A percentile compares a stretch with the other conserved stretches of the same genome.
These are phyloP conservation scores for Skeletonema tropicum DNA, from an alignment of 108 stramenopile species.

Conservation along the genomic window DNA sequence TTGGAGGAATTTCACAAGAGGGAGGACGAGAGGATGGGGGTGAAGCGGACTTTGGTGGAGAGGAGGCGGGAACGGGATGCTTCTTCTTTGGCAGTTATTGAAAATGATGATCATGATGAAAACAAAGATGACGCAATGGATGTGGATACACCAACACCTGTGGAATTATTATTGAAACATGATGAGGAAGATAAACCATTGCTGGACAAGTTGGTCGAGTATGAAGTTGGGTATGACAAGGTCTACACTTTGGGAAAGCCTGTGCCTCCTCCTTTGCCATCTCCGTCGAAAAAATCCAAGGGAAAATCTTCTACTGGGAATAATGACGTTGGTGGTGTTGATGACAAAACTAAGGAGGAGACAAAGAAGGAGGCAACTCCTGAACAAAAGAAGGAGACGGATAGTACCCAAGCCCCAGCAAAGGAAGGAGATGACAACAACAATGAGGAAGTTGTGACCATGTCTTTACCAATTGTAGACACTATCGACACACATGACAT, in stretches of 20 bases:
- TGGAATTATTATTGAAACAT: constrained; percentile 25
- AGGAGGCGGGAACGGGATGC: background rate
- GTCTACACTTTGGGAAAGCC: constrained; percentile 19
- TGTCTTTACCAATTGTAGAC: constrained; percentile 19
- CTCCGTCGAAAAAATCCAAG: background rate
- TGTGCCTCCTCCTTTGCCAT: constrained; percentile 3
- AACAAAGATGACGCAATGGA: background rate
- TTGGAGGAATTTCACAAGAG: constrained; percentile 19
- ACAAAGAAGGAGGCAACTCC: background rate
- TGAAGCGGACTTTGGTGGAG: constrained; percentile 17
- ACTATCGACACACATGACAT: constrained; percentile 41
- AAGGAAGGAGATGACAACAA: background rate
- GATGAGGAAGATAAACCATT: constrained; percentile 36
- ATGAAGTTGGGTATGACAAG: constrained; percentile 46
- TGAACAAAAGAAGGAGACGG: background rate
- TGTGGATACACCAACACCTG: constrained; percentile 1
- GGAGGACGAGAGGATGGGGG: constrained; percentile 3
- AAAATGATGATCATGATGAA: background rate
- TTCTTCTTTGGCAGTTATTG: too few relatives aligned
- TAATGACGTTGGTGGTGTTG: background rate
- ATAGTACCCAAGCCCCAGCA: background rate
- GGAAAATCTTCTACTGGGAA: background rate
- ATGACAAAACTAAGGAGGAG: background rate
- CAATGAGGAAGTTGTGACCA: constrained; percentile 6
- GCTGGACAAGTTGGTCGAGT: constrained; percentile 34